Evolutionary conservation across 495 filamentous ascomycete genomes (phyloP), one percentile per base, ranked within the genome.

Genomic region (Neurospora sp.): DNA sequence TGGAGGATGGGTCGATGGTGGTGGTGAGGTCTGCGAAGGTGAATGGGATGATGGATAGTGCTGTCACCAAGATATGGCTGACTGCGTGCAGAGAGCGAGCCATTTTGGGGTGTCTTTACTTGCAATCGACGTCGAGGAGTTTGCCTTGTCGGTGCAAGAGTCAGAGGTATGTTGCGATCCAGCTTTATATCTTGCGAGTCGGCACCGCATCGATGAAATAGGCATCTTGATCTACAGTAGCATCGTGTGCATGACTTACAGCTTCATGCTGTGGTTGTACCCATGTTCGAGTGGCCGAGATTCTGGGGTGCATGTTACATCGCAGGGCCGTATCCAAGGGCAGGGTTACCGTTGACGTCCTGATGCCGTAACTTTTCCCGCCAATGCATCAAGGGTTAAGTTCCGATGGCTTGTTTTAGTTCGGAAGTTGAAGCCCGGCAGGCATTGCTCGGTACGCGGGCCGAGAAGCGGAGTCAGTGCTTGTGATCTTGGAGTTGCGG

Each of bases 1-100:
- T 81, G 7, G 79, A 78, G 16, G 71, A 76, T 12, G 78, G 72
- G 39, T 76, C 75, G 69, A 83, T 81, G n/a, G 73, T 78, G 11
- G 80, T 79, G 3, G 81, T 79, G 6, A 71, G 31, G 71, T 82
- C 80, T 16, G 78, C 80, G 37, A 44, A 46, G 42, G 74, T n/a
- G 20, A 35, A 41, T 7, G 70, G 44, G 31, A 40, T 44, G 41
- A 54, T 69, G 54, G 27, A 11, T 62, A 62, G 27, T 8, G 27
- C 54, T 62, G 14, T 18, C 54, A 62, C 54, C 54, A 62, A 9
- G 27, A 62, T 18, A 31, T 35, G 27, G 6, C 54, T 16, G 54
- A 62, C 54, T 31, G 27, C 14, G 27, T 62, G 27, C 54, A 62
- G 54, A 62, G 23, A 62, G 27, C 23, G 12, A 35, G 27, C 54